These are phyloP conservation scores for Rhynchospora tenuis DNA, from an alignment of 176 grass and related monocot genomes.

Conservation along the genomic window DNA sequence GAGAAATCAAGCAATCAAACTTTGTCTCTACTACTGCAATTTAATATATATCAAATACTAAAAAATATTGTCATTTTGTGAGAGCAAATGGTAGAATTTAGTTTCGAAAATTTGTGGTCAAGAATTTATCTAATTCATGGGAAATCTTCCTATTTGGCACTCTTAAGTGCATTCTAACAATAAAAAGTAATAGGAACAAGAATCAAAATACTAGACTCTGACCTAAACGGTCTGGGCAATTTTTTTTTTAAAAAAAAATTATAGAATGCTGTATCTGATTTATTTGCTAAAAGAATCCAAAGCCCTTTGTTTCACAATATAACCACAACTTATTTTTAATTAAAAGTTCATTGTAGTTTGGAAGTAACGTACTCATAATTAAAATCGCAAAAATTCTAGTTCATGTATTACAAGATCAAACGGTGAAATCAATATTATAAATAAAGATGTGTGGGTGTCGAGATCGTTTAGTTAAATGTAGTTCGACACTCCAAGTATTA, in stretches of 20 bases:
- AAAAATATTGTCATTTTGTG: neutral
- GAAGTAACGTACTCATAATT: too few relatives aligned
- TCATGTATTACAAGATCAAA: too few relatives aligned
- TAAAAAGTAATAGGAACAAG: neutral
- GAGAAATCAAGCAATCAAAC: conserved; percentile 7
- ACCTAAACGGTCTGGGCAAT: neutral
- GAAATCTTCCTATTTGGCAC: neutral
- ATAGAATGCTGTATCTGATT: neutral
- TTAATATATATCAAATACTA: neutral
- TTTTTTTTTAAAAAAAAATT: neutral
- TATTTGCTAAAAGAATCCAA: neutral
- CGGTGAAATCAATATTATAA: too few relatives aligned
- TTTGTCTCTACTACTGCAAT: neutral
- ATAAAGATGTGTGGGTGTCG: too few relatives aligned
- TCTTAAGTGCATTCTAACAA: neutral
- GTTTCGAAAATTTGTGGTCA: neutral
- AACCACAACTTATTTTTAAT: too few relatives aligned
- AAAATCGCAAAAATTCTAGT: too few relatives aligned
- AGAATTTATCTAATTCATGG: neutral
- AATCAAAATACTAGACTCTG: neutral
- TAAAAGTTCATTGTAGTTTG: too few relatives aligned
- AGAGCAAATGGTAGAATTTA: neutral
- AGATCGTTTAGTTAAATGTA: too few relatives aligned
- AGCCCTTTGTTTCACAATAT: too few relatives aligned
- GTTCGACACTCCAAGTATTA: too few relatives aligned